Conservation (phyloP, 805 yeast species). For the Limtongozyma cylindracea region DNA sequence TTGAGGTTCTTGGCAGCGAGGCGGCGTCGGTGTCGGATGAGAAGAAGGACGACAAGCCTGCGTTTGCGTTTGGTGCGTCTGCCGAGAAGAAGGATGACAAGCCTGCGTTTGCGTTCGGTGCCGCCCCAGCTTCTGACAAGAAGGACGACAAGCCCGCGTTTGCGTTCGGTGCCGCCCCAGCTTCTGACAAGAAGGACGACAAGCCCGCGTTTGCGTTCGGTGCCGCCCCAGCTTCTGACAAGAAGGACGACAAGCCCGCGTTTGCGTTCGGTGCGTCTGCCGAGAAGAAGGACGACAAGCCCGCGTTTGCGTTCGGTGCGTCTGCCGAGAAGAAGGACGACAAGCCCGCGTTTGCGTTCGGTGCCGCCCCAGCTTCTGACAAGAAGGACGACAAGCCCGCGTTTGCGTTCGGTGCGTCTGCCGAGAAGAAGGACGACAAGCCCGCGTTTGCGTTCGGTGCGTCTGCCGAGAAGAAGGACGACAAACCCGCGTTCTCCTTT, state of each 20-base stretch:
- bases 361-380: conserved; percentile 1
- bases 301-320: conserved; percentile 4
- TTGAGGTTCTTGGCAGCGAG: not conserved
- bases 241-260: conserved; percentile 1
- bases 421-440: conserved; percentile 2
- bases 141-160: conserved; percentile 1
- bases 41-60: conserved; percentile 1
- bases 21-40: not conserved
- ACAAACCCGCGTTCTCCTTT: conserved; percentile 7
- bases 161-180: not conserved
- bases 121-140: conserved; percentile 8
- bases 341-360: conserved; percentile 6
- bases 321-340: conserved; percentile 1
- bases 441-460: conserved; percentile 2
- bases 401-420: not conserved
- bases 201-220: not conserved
- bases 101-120: conserved; percentile 4
- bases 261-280: conserved; percentile 1
- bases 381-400: not conserved
- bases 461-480: conserved; percentile 1
- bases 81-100: not conserved
- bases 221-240: not conserved
- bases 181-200: not conserved
- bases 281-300: not conserved
- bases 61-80: not conserved